phyloP scores from a whole-genome alignment of 2,329 filamentous ascomycete genomes.

The Xylaria sp. region DNA sequence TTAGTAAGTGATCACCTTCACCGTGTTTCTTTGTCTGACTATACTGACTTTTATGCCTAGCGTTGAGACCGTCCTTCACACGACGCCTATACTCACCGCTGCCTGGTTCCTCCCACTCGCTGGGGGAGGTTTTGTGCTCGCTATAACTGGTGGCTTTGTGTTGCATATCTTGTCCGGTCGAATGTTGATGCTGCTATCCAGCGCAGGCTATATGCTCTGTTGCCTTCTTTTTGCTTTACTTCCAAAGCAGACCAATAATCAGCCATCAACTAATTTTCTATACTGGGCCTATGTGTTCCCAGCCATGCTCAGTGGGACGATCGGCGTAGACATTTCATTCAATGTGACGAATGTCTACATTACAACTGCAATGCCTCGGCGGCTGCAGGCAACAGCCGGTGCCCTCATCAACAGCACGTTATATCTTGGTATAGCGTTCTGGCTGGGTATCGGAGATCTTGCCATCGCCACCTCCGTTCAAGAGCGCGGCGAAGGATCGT shows the following conservation, averaged over 20 bases:
- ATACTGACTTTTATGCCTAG: constrained; percentile 49
- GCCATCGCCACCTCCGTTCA: constrained; percentile 61
- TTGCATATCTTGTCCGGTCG: constrained; percentile 73
- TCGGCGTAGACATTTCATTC: constrained; percentile 80
- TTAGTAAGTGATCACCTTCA: constrained; percentile 45
- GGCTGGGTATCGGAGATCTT: constrained; percentile 77
- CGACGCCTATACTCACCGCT: constrained; percentile 70
- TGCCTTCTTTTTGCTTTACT: constrained; percentile 73
- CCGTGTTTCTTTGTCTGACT: not conserved
- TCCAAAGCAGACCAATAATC: constrained; percentile 62
- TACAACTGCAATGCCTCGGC: constrained; percentile 74
- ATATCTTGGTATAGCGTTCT: constrained; percentile 77
- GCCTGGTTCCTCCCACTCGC: constrained; percentile 77
- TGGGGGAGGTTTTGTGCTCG: constrained; percentile 73
- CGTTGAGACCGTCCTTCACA: constrained; percentile 69
- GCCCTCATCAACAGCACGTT: constrained; percentile 76
- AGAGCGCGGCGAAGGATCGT: constrained; percentile 26
- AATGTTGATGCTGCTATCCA: constrained; percentile 70
- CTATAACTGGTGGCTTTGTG: constrained; percentile 71
- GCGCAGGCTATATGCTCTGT: constrained; percentile 66
- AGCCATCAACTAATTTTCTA: constrained; percentile 53
- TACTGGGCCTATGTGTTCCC: constrained; percentile 83
- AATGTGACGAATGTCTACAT: constrained; percentile 82
- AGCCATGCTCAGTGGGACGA: constrained; percentile 73
- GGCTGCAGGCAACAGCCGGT: constrained; percentile 76